These are phyloP conservation scores for Russula sp. DNA, from an alignment of 768 basidiomycete species.

Conservation along the genomic window DNA sequence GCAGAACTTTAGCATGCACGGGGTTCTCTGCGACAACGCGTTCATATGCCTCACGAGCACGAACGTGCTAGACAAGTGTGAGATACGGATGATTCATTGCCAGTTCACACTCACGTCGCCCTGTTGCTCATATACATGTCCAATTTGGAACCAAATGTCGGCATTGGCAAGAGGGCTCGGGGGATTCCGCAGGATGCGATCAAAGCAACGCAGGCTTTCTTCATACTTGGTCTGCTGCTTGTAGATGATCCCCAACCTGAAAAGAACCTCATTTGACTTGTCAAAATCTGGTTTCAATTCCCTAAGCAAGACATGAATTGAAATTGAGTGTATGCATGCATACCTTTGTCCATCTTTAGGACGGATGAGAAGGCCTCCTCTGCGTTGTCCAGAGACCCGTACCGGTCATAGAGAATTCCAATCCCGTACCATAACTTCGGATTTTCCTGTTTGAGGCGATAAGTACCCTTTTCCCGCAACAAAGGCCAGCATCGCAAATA, in stretches of 20 bases:
- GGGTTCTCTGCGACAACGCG: conserved; percentile 92
- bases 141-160: conserved; percentile 99
- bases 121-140: conserved; percentile 96
- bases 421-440: conserved; percentile 99
- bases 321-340: neutral
- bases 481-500: conserved; percentile 30
- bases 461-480: conserved; percentile 9
- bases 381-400: conserved; percentile 96
- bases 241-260: conserved; percentile 97
- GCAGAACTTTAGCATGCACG: conserved; percentile 91
- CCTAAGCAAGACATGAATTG: neutral
- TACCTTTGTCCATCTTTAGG: conserved; percentile 94
- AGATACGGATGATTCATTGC: conserved; percentile 11
- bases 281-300: conserved; percentile 70
- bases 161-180: conserved; percentile 93
- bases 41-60: conserved; percentile 93
- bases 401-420: conserved; percentile 97
- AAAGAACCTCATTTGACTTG: conserved; percentile 97
- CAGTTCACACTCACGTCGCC: conserved; percentile 64
- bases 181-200: conserved; percentile 92
- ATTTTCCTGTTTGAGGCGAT: conserved; percentile 56
- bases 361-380: conserved; percentile 98
- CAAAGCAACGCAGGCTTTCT: conserved; percentile 87
- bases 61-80: conserved; percentile 54
- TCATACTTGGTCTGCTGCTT: conserved; percentile 96